Conservation (phyloP, 2,329 filamentous ascomycete genomes). For the Diaporthe sp. region DNA sequence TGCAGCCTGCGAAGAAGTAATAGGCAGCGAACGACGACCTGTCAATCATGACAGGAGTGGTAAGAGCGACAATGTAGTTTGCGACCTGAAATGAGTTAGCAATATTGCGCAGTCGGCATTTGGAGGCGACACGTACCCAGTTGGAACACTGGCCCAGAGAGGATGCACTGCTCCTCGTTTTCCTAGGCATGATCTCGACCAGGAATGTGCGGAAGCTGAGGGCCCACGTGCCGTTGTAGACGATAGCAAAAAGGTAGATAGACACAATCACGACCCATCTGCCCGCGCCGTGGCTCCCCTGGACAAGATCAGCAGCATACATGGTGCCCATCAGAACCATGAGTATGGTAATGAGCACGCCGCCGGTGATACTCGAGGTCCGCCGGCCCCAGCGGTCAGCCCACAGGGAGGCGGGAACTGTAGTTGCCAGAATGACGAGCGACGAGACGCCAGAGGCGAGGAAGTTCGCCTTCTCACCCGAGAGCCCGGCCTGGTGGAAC, state of each 20-base stretch:
- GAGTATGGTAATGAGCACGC: slow-evolving; percentile 57
- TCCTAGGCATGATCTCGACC: slow-evolving; percentile 65
- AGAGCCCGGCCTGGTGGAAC: slow-evolving; percentile 68
- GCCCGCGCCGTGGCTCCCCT: slow-evolving; percentile 48
- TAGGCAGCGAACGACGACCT: slow-evolving; percentile 54
- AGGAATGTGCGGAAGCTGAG: slow-evolving; percentile 64
- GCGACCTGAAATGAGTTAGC: slow-evolving; percentile 43
- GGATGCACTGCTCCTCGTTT: slow-evolving; percentile 64
- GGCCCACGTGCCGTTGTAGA: slow-evolving; percentile 62
- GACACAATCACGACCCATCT: slow-evolving; percentile 62
- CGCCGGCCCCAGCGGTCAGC: slow-evolving; percentile 68
- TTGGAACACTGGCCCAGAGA: slow-evolving; percentile 64
- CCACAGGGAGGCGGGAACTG: slow-evolving; percentile 63
- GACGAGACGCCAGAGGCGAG: slow-evolving; percentile 70
- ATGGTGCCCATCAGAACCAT: slow-evolving; percentile 65
- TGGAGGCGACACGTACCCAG: slow-evolving; percentile 50
- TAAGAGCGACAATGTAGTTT: slow-evolving; percentile 58
- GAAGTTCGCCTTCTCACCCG: slow-evolving; percentile 61
- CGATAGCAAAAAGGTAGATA: slow-evolving; percentile 60
- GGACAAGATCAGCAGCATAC: slow-evolving; percentile 56
- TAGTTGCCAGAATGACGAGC: slow-evolving; percentile 64
- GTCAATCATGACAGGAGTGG: slow-evolving; percentile 53
- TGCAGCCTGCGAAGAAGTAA: slow-evolving; percentile 55
- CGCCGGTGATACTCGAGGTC: slow-evolving; percentile 63
- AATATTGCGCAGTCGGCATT: neutral